These are phyloP conservation scores for Ophiocordyceps polyrhachis-furcata DNA, from an alignment of 2,329 filamentous ascomycete genomes.

Conservation along the genomic window DNA sequence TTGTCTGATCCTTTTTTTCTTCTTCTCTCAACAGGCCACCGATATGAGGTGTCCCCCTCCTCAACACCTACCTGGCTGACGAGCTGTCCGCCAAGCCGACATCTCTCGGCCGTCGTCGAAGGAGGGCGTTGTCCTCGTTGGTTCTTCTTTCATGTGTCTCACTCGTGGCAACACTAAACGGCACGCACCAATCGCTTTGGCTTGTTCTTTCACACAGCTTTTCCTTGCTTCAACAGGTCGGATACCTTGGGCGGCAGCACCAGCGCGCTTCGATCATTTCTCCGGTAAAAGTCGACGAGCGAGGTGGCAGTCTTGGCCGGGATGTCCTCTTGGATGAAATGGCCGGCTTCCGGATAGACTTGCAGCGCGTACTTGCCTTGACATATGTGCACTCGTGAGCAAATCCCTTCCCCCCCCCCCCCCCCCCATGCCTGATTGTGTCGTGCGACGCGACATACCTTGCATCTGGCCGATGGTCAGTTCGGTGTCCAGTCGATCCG, in stretches of 20 bases:
- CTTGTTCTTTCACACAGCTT: slow-evolving; percentile 27
- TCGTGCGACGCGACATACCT: slow-evolving; percentile 30
- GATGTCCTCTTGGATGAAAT: slow-evolving; percentile 92
- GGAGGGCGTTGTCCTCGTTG: not conserved
- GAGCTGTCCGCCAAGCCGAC: not conserved
- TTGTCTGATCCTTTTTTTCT: no score
- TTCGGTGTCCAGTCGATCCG: slow-evolving; percentile 77
- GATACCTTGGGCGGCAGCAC: slow-evolving; percentile 86
- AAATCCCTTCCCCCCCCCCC: no score
- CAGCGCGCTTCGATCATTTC: slow-evolving; percentile 72
- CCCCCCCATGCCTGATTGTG: no score
- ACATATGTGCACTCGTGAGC: not conserved
- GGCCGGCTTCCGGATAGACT: slow-evolving; percentile 84
- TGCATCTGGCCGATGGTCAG: slow-evolving; percentile 96
- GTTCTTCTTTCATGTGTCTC: not conserved
- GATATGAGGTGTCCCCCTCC: no score
- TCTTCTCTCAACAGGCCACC: no score
- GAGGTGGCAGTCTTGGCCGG: slow-evolving; percentile 76
- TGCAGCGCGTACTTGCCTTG: slow-evolving; percentile 87
- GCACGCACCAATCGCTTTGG: not conserved
- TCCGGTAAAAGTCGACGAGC: slow-evolving; percentile 74
- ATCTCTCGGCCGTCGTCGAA: not conserved
- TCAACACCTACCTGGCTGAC: no score
- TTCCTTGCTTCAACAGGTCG: slow-evolving; percentile 45
- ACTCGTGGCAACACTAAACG: not conserved